phyloP scores from a whole-genome alignment of 306 rosid species.

The Urtica urens region DNA sequence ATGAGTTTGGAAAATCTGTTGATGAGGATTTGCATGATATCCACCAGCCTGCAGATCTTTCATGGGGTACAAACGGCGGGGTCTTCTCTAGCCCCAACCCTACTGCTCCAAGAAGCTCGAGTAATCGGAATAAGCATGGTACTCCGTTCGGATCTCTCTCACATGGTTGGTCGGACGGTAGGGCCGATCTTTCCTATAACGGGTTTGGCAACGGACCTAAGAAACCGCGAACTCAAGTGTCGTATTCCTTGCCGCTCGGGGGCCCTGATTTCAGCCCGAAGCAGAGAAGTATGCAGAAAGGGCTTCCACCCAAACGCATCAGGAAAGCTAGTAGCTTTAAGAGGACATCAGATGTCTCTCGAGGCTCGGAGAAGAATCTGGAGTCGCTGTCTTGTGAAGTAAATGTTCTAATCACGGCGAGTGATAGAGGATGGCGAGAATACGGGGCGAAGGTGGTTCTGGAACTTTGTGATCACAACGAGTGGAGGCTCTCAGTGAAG shows the following conservation, averaged over 20 bases:
- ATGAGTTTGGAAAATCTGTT: conserved; percentile 39
- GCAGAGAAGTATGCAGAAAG: conserved; percentile 42
- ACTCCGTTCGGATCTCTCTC: conserved; percentile 42
- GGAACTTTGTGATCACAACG: conserved; percentile 72
- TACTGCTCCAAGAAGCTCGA: conserved; percentile 76
- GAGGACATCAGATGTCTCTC: conserved; percentile 45
- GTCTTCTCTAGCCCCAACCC: conserved; percentile 51
- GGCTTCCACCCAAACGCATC: conserved; percentile 58
- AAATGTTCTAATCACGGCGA: conserved; percentile 58
- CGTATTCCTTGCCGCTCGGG: conserved; percentile 61
- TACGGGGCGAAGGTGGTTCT: conserved; percentile 55
- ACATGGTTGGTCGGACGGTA: conserved; percentile 66
- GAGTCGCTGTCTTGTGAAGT: conserved; percentile 66
- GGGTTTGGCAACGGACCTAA: conserved; percentile 74
- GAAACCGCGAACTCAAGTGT: conserved; percentile 90
- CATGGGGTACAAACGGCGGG: conserved; percentile 48
- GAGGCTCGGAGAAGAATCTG: conserved; percentile 47
- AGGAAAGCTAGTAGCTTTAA: conserved; percentile 65
- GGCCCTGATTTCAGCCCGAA: conserved; percentile 50
- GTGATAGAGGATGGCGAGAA: conserved; percentile 90
- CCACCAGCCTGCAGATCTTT: conserved; percentile 40
- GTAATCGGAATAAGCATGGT: conserved; percentile 51
- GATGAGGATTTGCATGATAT: conserved; percentile 32
- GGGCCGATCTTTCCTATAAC: conserved; percentile 42
- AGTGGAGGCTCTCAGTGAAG: conserved; percentile 92